Percentiles rank a stretch among this genome's conserved stretches.
phyloP scores from a whole-genome alignment of 2,329 filamentous ascomycete genomes.

The Colletotrichum liriopes region DNA sequence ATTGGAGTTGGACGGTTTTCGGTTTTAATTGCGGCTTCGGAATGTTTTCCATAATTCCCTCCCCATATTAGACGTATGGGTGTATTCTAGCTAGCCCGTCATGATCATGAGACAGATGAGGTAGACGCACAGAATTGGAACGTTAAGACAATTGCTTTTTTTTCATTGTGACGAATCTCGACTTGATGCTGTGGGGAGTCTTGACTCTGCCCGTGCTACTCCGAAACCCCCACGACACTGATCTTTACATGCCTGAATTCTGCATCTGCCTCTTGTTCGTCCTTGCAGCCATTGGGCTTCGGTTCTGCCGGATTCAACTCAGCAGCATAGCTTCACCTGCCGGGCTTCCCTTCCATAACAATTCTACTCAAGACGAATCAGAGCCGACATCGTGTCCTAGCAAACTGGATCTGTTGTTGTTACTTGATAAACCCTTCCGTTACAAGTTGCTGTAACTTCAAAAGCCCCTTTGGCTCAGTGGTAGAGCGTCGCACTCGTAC shows the following conservation, averaged over 20 bases:
- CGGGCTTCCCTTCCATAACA: background rate
- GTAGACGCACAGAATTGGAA: constrained; percentile 54
- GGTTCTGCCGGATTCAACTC: background rate
- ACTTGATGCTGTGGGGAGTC: background rate
- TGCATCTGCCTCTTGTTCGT: background rate
- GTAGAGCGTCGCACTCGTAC: constrained; percentile 44
- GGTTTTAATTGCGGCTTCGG: constrained; percentile 45
- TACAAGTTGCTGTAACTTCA: accelerated
- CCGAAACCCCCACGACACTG: too few species aligned
- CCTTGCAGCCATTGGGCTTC: background rate
- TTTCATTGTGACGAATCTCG: background rate
- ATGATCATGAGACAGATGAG: constrained; percentile 60
- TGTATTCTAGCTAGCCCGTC: constrained; percentile 60
- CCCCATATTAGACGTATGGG: constrained; percentile 48
- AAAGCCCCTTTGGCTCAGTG: constrained; percentile 42
- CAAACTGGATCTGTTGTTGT: accelerated
- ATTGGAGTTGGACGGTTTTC: constrained; percentile 60
- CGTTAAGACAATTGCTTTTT: constrained; percentile 23
- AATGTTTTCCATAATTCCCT: constrained; percentile 53
- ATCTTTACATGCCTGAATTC: background rate
- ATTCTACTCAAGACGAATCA: background rate
- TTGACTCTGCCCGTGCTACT: accelerated
- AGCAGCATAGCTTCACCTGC: background rate
- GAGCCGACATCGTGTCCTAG: background rate
- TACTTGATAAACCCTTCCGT: background rate